phyloP scores from a whole-genome alignment of 768 basidiomycete genomes.

The Xerocomellus amylosporus region DNA sequence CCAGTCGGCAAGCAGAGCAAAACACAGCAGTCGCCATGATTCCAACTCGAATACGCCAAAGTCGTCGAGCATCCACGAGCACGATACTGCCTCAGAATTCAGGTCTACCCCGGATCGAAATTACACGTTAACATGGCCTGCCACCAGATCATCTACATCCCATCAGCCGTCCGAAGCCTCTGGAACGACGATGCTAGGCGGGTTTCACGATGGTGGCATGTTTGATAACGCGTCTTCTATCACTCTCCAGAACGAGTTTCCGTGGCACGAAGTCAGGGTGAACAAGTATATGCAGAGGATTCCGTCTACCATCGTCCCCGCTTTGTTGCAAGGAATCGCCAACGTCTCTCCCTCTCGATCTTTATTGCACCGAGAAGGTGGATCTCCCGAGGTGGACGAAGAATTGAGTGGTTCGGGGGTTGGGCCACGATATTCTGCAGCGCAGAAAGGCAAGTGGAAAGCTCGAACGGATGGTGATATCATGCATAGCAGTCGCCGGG shows the following conservation, averaged over 20 bases:
- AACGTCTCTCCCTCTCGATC: not conserved
- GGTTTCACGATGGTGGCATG: not conserved
- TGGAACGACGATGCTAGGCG: not conserved
- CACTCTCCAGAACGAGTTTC: conserved; percentile 9
- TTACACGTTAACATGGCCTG: not conserved
- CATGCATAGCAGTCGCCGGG: not conserved
- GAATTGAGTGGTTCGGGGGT: not conserved
- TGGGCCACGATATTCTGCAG: conserved; percentile 3
- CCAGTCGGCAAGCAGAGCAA: not conserved
- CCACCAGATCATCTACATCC: conserved; percentile 1
- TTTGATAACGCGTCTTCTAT: conserved; percentile 12
- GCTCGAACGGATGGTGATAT: not conserved
- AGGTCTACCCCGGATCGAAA: not conserved
- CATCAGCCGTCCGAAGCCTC: conserved; percentile 2
- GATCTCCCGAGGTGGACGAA: not conserved
- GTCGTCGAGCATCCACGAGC: not conserved
- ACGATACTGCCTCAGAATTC: not conserved
- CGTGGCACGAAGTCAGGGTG: conserved; percentile 1
- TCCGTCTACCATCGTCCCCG: conserved; percentile 16
- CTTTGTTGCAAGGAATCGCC: conserved; percentile 10
- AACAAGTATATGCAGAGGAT: conserved; percentile 3
- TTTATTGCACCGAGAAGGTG: not conserved
- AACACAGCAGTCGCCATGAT: no score
- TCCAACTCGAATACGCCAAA: not conserved
- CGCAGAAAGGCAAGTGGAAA: conserved; percentile 20